Evolutionary conservation across 2,329 filamentous ascomycete species (phyloP).

Genomic region (Stachybotrys chartarum): DNA sequence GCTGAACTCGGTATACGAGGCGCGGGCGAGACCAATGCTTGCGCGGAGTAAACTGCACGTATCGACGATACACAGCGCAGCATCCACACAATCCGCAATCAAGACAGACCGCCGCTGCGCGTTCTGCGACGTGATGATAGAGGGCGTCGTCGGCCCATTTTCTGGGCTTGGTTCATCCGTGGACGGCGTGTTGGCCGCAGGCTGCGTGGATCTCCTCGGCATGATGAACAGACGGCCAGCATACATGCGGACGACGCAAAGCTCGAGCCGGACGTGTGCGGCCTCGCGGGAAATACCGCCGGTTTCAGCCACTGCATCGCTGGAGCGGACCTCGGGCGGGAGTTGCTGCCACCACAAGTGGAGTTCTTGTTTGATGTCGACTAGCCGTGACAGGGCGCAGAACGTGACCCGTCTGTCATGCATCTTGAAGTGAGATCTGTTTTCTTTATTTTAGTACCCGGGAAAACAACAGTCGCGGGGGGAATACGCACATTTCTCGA

Average conservation of each 20-base stretch:
- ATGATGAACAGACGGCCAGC: constrained; percentile 47
- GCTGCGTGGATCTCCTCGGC: constrained; percentile 18
- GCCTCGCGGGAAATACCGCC: constrained; percentile 37
- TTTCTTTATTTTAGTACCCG: background rate
- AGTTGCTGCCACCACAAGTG: constrained; percentile 30
- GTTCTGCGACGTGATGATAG: constrained; percentile 18
- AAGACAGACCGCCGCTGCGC: constrained; percentile 27
- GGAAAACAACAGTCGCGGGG: background rate
- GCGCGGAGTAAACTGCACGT: constrained; percentile 41
- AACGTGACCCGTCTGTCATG: constrained; percentile 22
- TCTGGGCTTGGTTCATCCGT: constrained; percentile 19
- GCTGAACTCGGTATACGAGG: constrained; percentile 49
- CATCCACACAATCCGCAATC: constrained; percentile 45
- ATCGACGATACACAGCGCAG: constrained; percentile 42
- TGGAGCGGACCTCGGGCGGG: constrained; percentile 20
- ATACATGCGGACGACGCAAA: constrained; percentile 45
- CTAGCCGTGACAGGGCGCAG: constrained; percentile 23
- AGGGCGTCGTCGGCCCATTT: constrained; percentile 18
- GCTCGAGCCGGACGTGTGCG: constrained; percentile 44
- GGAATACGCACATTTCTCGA: constrained; percentile 29
- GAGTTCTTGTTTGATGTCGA: constrained; percentile 28
- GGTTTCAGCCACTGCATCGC: constrained; percentile 30
- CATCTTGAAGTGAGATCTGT: constrained; percentile 25
- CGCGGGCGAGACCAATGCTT: constrained; percentile 44
- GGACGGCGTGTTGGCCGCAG: background rate